Conservation (phyloP, 257 asterid species). For the Echites panduratus region DNA sequence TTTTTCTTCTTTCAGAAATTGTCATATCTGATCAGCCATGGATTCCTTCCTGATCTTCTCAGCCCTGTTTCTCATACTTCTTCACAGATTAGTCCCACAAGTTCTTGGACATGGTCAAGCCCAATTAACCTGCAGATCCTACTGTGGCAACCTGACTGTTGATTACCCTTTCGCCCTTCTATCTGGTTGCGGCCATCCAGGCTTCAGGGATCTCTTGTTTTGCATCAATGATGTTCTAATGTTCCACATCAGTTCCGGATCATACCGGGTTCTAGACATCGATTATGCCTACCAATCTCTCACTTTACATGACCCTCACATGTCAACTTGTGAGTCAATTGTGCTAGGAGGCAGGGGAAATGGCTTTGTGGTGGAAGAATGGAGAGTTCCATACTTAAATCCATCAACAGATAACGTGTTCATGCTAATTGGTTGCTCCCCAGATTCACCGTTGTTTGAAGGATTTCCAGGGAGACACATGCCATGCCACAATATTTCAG, state of each 20-base stretch:
- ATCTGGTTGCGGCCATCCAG: constrained; percentile 86
- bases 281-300: constrained; percentile 77
- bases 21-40: constrained; percentile 35
- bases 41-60: constrained; percentile 17
- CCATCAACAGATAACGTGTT: constrained; percentile 75
- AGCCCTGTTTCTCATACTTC: constrained; percentile 12
- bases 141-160: constrained; percentile 78
- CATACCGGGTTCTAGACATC: constrained; percentile 78
- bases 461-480: constrained; percentile 63
- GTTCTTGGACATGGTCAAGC: constrained; percentile 32
- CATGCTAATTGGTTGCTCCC: constrained; percentile 77
- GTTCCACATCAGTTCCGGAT: constrained; percentile 84
- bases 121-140: constrained; percentile 53
- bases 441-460: constrained; percentile 57
- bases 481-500: constrained; percentile 75
- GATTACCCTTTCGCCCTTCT: constrained; percentile 71
- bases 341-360: constrained; percentile 76
- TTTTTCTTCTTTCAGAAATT: background rate
- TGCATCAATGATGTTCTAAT: constrained; percentile 83
- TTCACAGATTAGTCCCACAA: constrained; percentile 19
- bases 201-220: constrained; percentile 69
- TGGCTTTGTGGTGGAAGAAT: constrained; percentile 77
- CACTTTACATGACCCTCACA: constrained; percentile 79
- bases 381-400: constrained; percentile 56
- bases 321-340: constrained; percentile 72